Evolutionary conservation across 129 eudicot genomes (phyloP), one percentile per base, ranked within the genome.

Genomic region (Cynara cardunculus): DNA sequence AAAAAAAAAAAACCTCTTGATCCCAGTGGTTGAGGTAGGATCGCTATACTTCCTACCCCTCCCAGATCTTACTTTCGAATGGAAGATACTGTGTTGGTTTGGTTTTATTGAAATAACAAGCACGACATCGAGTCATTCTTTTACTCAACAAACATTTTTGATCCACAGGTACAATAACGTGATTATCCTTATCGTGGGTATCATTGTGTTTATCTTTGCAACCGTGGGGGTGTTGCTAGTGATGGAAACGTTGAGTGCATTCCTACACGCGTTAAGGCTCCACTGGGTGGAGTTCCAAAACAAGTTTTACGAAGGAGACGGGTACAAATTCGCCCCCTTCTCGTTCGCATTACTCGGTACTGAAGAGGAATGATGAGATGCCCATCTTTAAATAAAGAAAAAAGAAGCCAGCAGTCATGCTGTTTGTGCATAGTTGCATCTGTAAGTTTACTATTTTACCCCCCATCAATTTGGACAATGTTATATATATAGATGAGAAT

Each of bases 241-340:
- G 26, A 95, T 95, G 99, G 99, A 95, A 79, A 95, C 99, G 0
- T 89, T 95, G 6, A 90, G 99, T 86, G 99, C 99, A 27, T 95
- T 92, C 86, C 84, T 95, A 69, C 99, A 95, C 49, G 99, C 99
- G 0, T 80, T 95, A 34, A 87, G 99, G 77, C 99, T 95, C 72
- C 99, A 95, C 77, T 95, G 99, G 99, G 99, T 95, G 37, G 99
- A 95, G 84, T 95, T 90, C 75, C 96, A 90, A 73, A 92, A 90
- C 87, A 95, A 95, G 90, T 95, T 95, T 30, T 95, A 95, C 71
- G 96, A 90, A 83, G 99, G 99, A 69, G 97, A 95, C 28, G 99
- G 99, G 6, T 95, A 95, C 92, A 90, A 90, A 69, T 95, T 95
- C 21, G 74, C 77, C 16, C 99, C 99, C 2, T 95, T 89, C 83